Evolutionary conservation across 2,329 filamentous ascomycete species (phyloP), one percentile per base, ranked within the genome.

Genomic region (Pseudogymnoascus sp.): DNA sequence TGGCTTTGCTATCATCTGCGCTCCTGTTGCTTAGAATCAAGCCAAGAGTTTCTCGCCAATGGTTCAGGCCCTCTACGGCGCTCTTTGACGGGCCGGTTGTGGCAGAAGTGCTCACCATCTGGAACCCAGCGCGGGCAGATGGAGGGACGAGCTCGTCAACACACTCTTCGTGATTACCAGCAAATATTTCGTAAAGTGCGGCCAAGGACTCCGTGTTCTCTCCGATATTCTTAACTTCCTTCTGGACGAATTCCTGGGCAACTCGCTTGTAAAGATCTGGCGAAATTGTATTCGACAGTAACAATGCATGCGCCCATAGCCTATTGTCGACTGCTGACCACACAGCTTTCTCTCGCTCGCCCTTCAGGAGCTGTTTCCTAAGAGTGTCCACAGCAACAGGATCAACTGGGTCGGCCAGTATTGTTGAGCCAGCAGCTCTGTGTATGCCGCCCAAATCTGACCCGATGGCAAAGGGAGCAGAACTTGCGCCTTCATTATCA

Each of bases 301-400:
- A 80, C 82, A 99, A 89, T 2, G 94, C 95, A 74, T 99, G 95
- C 2, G 91, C 94, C 95, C 95, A 99, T 2, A 99, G 79, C 59
- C 92, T 86, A 73, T 92, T 92, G 73, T 99, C 94, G 33, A 92
- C 93, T 4, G 94, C 92, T 66, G 89, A 82, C 93, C 93, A 97
- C 0, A 95, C 90, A 4, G 94, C 94, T 68, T 92, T 91, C 71
- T 97, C 92, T 21, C 92, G 85, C 55, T 97, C 88, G 8, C 95
- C 94, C 62, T 84, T 79, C 7, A 96, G 80, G 4, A 99, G 81
- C 69, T 86, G 81, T 52, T 81, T 86, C 29, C 90, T 88, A 55
- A 97, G 81, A 63, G 86, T 81, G 64, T 91, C 86, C 39, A 96
- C 78, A 4, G 86, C 83, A 1, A 82, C 79, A 5, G 85, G 78